Conservation (phyloP, 2,329 filamentous ascomycete genomes). For the Fusarium ramigenum region DNA sequence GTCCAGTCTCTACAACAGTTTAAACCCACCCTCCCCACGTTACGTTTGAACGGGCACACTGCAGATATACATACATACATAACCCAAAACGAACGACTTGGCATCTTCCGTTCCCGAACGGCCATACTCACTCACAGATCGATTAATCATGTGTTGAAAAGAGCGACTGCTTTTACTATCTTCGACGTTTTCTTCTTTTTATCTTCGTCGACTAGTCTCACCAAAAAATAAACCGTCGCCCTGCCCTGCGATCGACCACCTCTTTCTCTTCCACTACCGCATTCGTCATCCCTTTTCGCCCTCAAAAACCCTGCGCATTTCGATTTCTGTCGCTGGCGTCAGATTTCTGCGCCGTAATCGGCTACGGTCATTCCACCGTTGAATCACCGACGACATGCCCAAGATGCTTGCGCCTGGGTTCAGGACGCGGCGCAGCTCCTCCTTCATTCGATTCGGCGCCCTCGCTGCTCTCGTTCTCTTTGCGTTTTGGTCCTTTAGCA, state of each 20-base stretch:
- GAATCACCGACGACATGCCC: constrained; percentile 32
- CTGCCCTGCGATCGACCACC: constrained; percentile 24
- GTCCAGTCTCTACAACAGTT: constrained; percentile 24
- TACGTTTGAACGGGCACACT: constrained; percentile 12
- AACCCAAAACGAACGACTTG: constrained; percentile 19
- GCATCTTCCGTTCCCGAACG: constrained; percentile 15
- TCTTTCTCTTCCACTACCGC: background rate
- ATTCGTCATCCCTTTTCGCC: constrained; percentile 15
- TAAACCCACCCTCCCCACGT: constrained; percentile 28
- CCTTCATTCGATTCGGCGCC: constrained; percentile 54
- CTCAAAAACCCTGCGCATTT: constrained; percentile 27
- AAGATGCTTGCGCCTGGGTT: constrained; percentile 53
- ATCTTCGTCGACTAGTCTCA: constrained; percentile 1
- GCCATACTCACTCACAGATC: background rate
- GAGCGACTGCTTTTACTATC: background rate
- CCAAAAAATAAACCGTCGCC: background rate
- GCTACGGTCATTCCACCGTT: background rate
- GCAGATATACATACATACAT: constrained; percentile 6
- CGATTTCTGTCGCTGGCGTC: constrained; percentile 37
- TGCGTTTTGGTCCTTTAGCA: constrained; percentile 44
- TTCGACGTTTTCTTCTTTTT: background rate
- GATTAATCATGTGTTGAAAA: constrained; percentile 28
- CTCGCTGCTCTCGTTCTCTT: constrained; percentile 50
- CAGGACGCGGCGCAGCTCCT: constrained; percentile 54
- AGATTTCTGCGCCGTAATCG: constrained; percentile 23